Conservation (phyloP, 257 asterid species). For the Knoxia roxburghii region DNA sequence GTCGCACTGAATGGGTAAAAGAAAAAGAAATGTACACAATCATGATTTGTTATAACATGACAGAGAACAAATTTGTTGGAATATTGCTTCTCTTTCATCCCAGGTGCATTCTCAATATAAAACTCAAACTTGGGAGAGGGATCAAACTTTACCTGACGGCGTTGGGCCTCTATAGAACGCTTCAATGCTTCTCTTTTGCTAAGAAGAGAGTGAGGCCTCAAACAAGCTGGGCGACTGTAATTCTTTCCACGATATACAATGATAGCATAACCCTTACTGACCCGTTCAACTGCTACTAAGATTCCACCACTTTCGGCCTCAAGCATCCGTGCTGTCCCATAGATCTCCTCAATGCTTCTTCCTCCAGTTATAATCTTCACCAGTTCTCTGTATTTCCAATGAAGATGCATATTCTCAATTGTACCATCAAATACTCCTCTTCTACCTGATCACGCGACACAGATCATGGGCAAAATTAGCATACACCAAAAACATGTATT, state of each 20-base stretch:
- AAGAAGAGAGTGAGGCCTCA: conserved; percentile 89
- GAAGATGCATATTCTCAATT: conserved; percentile 95
- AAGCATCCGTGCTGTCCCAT: conserved; percentile 60
- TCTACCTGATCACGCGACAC: conserved; percentile 54
- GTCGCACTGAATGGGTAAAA: background rate
- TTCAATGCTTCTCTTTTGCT: conserved; percentile 92
- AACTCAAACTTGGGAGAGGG: background rate
- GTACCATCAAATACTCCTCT: conserved; percentile 99
- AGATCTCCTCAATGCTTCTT: conserved; percentile 65
- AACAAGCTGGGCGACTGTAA: conserved; percentile 75
- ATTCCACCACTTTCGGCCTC: conserved; percentile 98
- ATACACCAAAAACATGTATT: background rate
- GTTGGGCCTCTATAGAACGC: conserved; percentile 87
- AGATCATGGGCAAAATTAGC: background rate
- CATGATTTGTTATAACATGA: background rate
- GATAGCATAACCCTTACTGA: conserved; percentile 76
- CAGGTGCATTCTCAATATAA: background rate
- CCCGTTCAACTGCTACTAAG: conserved; percentile 85
- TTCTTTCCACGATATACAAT: conserved; percentile 94
- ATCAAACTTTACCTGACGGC: conserved; percentile 54
- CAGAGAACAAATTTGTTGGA: background rate
- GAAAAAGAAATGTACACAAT: background rate
- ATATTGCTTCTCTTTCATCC: background rate
- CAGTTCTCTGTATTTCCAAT: conserved; percentile 97
- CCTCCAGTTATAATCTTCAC: conserved; percentile 77